A percentile compares a stretch with the other conserved stretches of the same genome.
Evolutionary conservation across 768 basidiomycete genomes (phyloP).

Genomic region (Hemileccinum impolitum): DNA sequence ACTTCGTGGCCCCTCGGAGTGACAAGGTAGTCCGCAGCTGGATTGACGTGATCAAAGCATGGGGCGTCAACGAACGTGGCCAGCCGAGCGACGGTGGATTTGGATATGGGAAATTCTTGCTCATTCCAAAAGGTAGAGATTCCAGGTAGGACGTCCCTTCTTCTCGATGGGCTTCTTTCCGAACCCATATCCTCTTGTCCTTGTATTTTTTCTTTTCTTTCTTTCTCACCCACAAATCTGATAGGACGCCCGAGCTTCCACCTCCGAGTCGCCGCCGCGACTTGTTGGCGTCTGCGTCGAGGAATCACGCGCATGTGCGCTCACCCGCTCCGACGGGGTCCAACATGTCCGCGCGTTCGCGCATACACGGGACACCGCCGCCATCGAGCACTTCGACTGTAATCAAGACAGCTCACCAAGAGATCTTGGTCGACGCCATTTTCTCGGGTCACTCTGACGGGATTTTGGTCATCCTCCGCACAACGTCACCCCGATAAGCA

Average conservation of each 20-base stretch:
- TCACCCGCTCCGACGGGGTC: neutral
- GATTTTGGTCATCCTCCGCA: conserved; percentile 72
- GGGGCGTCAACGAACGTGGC: conserved; percentile 82
- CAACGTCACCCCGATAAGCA: conserved; percentile 29
- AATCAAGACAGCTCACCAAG: conserved; percentile 16
- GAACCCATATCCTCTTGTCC: neutral
- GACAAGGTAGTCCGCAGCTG: conserved; percentile 66
- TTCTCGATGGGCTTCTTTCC: neutral
- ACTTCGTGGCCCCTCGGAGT: conserved; percentile 64
- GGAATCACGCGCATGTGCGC: conserved; percentile 5
- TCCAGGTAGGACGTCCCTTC: conserved; percentile 37
- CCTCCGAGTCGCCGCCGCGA: conserved; percentile 32
- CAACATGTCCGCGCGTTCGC: conserved; percentile 6
- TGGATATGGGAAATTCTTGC: conserved; percentile 69
- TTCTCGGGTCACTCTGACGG: conserved; percentile 87
- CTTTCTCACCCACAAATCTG: conserved; percentile 20
- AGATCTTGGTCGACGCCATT: conserved; percentile 70
- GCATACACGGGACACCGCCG: conserved; percentile 4
- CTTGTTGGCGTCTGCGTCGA: conserved; percentile 15
- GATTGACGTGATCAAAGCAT: conserved; percentile 76
- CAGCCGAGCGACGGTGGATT: conserved; percentile 84
- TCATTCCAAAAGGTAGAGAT: conserved; percentile 58
- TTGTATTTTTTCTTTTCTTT: neutral
- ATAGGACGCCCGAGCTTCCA: conserved; percentile 24
- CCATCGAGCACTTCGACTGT: neutral